Base-by-base conservation (phyloP, 1,284 basidiomycete species). In the Ganoderma multipileum region DNA sequence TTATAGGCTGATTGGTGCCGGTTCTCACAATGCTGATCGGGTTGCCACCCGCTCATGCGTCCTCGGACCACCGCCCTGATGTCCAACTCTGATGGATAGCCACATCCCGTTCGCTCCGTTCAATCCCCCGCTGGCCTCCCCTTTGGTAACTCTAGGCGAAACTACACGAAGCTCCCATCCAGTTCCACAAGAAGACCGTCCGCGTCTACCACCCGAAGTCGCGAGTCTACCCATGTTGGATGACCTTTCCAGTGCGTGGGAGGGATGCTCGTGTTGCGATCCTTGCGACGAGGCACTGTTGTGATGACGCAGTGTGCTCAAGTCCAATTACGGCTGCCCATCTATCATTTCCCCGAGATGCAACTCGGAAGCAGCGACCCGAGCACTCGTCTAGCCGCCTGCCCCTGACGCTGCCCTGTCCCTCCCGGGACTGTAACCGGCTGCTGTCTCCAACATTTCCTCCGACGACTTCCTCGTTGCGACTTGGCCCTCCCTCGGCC, bases 321-420 rank as follows among this genome's bases (percentile, higher is more conserved):
- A 58, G 59, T 20, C 70, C 70, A 71, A 71, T 71, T 33, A 61
- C 65, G 26, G 52, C 7, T 23, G 18, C 26, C 9, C 47, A 50
- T 38, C 57, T 61, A 71, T 71, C 70, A 71, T 50, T 39, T 54
- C 42, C 26, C 41, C 60, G 44, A 67, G 70, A 68, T 71, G 63
- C 55, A 55, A 47, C 30, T 44, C 36, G 63, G 55, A 65, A 47
- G 62, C 47, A 55, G 60, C 63, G 54, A 64, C 65, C 67, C 67
- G 67, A 65, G 63, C 54, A 52, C 26, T 12, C 23, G 58, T 18
- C 28, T 64, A 63, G 67, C 70, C 70, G 70, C 65, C 61, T 65
- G 70, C 64, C 64, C 67, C 70, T 71, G 68, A 39, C 63, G 4
- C 33, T 5, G 33, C 33, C 33, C 44, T 9, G 20, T 47, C 20